Evolutionary conservation across 768 basidiomycete species (phyloP).

Genomic region (Amanita molliuscula): DNA sequence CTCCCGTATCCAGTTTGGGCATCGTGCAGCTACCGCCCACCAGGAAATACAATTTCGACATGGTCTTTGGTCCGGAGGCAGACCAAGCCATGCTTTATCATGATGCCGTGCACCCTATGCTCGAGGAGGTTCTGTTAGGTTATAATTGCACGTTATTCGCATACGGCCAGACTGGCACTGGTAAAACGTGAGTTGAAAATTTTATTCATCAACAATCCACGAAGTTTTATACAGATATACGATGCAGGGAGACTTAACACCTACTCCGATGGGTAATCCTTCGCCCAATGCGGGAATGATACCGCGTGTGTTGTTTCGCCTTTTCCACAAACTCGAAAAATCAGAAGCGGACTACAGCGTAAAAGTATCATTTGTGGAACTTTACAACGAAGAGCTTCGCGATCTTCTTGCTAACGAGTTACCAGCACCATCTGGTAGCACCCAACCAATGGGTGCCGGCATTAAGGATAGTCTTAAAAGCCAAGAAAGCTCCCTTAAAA

Average conservation of each 20-base stretch:
- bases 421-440: conserved; percentile 49
- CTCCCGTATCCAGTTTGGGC: conserved; percentile 62
- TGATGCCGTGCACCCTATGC: conserved; percentile 86
- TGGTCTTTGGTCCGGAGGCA: conserved; percentile 94
- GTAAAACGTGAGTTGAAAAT: conserved; percentile 77
- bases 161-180: conserved; percentile 97
- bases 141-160: conserved; percentile 98
- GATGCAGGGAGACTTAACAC: conserved; percentile 91
- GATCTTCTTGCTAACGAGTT: conserved; percentile 85
- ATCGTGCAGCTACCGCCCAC: conserved; percentile 64
- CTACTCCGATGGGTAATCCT: conserved; percentile 80
- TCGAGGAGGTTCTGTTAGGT: conserved; percentile 88
- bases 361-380: conserved; percentile 87
- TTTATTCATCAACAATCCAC: background rate
- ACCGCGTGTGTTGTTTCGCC: conserved; percentile 82
- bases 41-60: conserved; percentile 87
- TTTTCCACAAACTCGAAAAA: conserved; percentile 82
- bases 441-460: conserved; percentile 74
- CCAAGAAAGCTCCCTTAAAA: conserved; percentile 55
- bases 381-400: conserved; percentile 97
- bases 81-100: conserved; percentile 92
- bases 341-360: conserved; percentile 79
- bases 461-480: conserved; percentile 35
- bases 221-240: conserved; percentile 49
- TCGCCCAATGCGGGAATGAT: conserved; percentile 91